Evolutionary conservation across 1,284 basidiomycete genomes (phyloP), one percentile per base, ranked within the genome.

Genomic region (Trichosporon sp.): DNA sequence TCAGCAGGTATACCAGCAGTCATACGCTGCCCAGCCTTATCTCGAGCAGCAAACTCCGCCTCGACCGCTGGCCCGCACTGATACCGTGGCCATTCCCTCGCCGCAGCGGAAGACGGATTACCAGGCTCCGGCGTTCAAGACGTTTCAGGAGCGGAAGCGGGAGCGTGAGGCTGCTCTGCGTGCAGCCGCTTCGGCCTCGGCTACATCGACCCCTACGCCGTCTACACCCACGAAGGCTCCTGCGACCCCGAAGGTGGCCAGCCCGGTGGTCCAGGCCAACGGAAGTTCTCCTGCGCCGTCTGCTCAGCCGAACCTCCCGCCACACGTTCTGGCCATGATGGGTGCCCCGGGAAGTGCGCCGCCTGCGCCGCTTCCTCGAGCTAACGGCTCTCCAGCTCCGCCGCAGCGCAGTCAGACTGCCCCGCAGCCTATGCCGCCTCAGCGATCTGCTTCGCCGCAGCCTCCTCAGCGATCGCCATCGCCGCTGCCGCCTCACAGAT

Each of bases 91-190:
- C 6, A 54, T 54, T n/a, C 49, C 49, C 27, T 54, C 49, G 29
- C 49, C 49, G 14, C 49, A 54, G 49, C 49, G 49, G 19, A 54
- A 54, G 49, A 54, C 49, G 7, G 69, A 67, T 0, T 79, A 79
- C 62, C 74, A 70, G 11, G 63, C 76, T 4, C 79, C 79, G 1
- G 71, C 74, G 10, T 77, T 80, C 61, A 72, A 73, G 64, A 79
- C 79, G 2, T 80, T 79, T 59, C 76, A 78, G 64, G 76, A 78
- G 23, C 69, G 77, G 25, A 75, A 73, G 64, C 64, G 73, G 31
- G 77, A 74, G 32, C 76, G 75, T 44, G 76, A 79, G 52, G 49
- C 65, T 33, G 72, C 71, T 2, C 33, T 73, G 29, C 54, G 64
- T 23, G 69, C 70, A 9, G 65, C 68, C 2, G 64, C 65, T 1